Base-by-base conservation (phyloP, 106 monocot species). In the Triglochin maritima region DNA sequence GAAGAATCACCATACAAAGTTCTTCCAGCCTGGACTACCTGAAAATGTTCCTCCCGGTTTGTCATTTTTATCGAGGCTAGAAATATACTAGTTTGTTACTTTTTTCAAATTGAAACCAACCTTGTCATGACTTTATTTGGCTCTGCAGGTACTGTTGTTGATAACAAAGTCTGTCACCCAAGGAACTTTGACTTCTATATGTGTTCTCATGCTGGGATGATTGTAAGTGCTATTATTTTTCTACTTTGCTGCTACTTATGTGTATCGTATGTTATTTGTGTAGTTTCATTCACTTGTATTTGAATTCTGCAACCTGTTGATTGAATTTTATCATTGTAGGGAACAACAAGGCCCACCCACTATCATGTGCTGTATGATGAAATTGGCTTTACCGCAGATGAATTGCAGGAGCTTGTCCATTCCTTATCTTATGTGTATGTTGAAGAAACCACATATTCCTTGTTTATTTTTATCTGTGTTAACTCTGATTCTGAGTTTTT, bases 361-460 rank as follows among this genome's bases (percentile, higher is more conserved):
- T 98, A 98, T 13, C 96, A 98, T 65, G 91, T 98, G 2, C 66
- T 98, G 48, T 62, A 74, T 29, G 96, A 98, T 68, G 88, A 98
- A 72, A 84, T 88, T 46, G 84, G 84, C 1, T 88, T 98, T 61
- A 57, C 69, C 13, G 50, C 88, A 42, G 96, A 98, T 77, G 84
- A 86, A 53, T 71, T 98, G 2, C 96, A 98, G 61, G 96, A 98
- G 54, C 79, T 98, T 17, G 86, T 98, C 6, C 96, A 98, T 47
- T 86, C 96, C 0, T 82, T 98, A 1, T 98, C 96, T n/a, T 98
- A 98, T 74, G 91, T 91, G 96, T 98, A 91, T 72, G 96, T 14
- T 54, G 42, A 59, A 29, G 6, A 11, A 11, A 57, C 57, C 12
- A 57, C 16, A 16, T 70, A 10, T 57, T 73, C 9, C 57, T 47